These are phyloP conservation scores for Gremmenia infestans DNA, from an alignment of 2,329 filamentous ascomycete genomes.

Conservation along the genomic window DNA sequence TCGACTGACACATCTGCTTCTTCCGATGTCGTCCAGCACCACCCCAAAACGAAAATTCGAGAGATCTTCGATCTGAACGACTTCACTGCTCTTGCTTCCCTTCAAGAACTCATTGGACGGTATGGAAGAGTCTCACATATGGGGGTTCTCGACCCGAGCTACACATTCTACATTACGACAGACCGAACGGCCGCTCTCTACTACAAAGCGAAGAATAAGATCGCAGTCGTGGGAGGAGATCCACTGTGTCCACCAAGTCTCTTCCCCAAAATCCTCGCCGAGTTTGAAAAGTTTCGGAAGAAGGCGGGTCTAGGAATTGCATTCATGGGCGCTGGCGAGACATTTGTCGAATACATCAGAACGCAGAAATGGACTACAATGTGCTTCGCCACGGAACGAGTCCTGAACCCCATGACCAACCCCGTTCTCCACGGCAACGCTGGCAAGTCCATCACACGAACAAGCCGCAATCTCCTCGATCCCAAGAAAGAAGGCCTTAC, in stretches of 20 bases:
- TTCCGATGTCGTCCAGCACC: neutral
- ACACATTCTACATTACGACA: constrained; percentile 37
- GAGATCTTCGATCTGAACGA: constrained; percentile 30
- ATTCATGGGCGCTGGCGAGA: constrained; percentile 34
- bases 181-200: constrained; percentile 33
- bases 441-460: constrained; percentile 35
- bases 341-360: constrained; percentile 31
- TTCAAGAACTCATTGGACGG: constrained; percentile 29
- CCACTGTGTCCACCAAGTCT: constrained; percentile 32
- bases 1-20: neutral
- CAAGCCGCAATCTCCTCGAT: constrained; percentile 35
- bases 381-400: constrained; percentile 36
- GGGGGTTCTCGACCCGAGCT: constrained; percentile 39
- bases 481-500: constrained; percentile 31
- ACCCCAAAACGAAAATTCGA: neutral
- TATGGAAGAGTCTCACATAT: constrained; percentile 39
- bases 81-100: constrained; percentile 30
- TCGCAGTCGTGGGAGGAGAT: constrained; percentile 37
- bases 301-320: constrained; percentile 31
- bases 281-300: constrained; percentile 34
- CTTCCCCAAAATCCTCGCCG: constrained; percentile 28
- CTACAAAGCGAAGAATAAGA: constrained; percentile 35
- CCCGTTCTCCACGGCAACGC: constrained; percentile 33
- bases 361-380: constrained; percentile 33
- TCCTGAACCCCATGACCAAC: constrained; percentile 37